Conservation (phyloP, 2,329 filamentous ascomycete genomes). For the Seiridium cupressi region DNA sequence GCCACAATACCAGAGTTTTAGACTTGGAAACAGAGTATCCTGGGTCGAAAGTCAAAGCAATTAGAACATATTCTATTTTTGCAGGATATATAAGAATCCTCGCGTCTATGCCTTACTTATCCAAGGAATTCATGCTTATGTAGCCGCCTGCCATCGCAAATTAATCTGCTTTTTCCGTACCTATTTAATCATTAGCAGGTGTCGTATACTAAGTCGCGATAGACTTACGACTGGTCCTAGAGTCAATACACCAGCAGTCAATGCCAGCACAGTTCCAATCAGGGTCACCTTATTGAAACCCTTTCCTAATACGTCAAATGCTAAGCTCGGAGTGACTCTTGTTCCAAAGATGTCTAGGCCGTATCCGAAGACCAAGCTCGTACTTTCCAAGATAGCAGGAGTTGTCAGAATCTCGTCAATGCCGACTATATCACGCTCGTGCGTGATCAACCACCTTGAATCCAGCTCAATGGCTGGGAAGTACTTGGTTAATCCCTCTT, state of each 20-base stretch:
- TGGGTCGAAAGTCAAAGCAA: too few species aligned
- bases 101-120: not conserved
- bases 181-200: constrained; percentile 22
- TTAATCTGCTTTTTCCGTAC: constrained; percentile 50
- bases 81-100: not conserved
- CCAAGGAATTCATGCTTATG: not conserved
- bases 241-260: constrained; percentile 72
- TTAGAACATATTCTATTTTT: not conserved
- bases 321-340: constrained; percentile 78
- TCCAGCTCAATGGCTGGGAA: constrained; percentile 78
- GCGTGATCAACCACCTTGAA: constrained; percentile 75
- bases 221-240: constrained; percentile 80
- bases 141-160: constrained; percentile 25
- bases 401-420: constrained; percentile 70
- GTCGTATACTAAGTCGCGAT: not conserved
- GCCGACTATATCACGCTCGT: constrained; percentile 78
- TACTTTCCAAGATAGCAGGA: constrained; percentile 85
- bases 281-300: constrained; percentile 91
- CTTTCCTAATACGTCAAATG: constrained; percentile 90
- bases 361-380: constrained; percentile 83
- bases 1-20: too few species aligned
- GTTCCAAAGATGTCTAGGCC: constrained; percentile 89
- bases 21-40: too few species aligned
- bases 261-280: constrained; percentile 76
- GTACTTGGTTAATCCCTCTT: constrained; percentile 82